These are phyloP conservation scores for Saccharomycopsis selenospora DNA, from an alignment of 805 yeast genomes.

Conservation along the genomic window DNA sequence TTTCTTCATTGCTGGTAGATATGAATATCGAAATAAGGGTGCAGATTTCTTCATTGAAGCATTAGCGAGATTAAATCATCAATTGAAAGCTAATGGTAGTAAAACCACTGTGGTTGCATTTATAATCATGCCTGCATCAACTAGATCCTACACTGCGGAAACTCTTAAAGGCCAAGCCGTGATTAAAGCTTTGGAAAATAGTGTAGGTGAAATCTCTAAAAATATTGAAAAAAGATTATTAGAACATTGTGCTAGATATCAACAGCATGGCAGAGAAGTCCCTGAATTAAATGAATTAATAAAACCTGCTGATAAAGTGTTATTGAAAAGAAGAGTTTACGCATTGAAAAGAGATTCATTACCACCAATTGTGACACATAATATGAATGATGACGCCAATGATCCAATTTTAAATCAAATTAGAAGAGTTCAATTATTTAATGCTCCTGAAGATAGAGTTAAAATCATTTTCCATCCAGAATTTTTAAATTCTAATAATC, in stretches of 20 bases:
- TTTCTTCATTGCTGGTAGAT: constrained; percentile 95
- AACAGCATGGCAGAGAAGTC: constrained; percentile 50
- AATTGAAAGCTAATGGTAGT: constrained; percentile 72
- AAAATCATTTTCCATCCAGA: constrained; percentile 97
- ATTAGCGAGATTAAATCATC: constrained; percentile 84
- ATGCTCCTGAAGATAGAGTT: constrained; percentile 82
- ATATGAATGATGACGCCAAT: constrained; percentile 84
- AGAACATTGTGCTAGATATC: constrained; percentile 78
- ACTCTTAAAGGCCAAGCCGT: constrained; percentile 96
- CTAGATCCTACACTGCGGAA: constrained; percentile 91
- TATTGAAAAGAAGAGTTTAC: constrained; percentile 84
- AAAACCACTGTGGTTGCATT: constrained; percentile 93
- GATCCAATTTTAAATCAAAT: constrained; percentile 92
- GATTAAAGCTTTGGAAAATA: constrained; percentile 78
- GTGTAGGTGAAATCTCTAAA: constrained; percentile 81
- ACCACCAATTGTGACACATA: constrained; percentile 96
- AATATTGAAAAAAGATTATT: constrained; percentile 81
- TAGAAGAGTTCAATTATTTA: constrained; percentile 85
- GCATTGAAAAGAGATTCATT: constrained; percentile 83
- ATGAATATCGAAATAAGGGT: constrained; percentile 94
- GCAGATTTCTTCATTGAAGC: constrained; percentile 92
- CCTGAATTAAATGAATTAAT: constrained; percentile 79
- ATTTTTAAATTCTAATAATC: constrained; percentile 89
- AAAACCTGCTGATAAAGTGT: constrained; percentile 79
- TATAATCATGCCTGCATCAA: constrained; percentile 95